Conservation (phyloP, 768 basidiomycete genomes). For the Rhodosporidiobolus sp. region DNA sequence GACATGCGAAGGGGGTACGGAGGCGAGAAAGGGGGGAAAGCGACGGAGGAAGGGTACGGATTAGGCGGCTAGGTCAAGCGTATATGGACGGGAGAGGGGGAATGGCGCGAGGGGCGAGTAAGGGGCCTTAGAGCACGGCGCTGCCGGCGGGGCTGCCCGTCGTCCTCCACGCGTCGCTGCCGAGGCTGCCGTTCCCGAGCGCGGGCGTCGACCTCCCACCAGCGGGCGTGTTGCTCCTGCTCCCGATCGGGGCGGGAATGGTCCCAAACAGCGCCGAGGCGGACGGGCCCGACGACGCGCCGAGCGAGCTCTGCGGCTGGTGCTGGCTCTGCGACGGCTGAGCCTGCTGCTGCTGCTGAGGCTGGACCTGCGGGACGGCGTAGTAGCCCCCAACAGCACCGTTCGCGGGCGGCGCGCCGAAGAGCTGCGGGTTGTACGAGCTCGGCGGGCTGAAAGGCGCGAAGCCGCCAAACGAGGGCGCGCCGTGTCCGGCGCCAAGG, state of each 20-base stretch:
- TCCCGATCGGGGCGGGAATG: conserved; percentile 26
- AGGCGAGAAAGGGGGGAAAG: background rate
- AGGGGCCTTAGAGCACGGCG: background rate
- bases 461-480: conserved; percentile 27
- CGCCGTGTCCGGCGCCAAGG: background rate
- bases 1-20: background rate
- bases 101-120: background rate
- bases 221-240: conserved; percentile 14
- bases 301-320: background rate
- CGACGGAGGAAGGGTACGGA: too few species aligned
- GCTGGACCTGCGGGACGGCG: background rate
- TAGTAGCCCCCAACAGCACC: background rate
- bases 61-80: background rate
- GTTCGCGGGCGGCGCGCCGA: conserved; percentile 18
- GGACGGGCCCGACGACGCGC: background rate
- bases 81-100: background rate
- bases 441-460: conserved; percentile 33
- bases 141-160: background rate
- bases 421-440: conserved; percentile 30
- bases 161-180: conserved; percentile 30
- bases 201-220: conserved; percentile 7
- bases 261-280: conserved; percentile 17
- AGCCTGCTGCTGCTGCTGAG: conserved; percentile 3
- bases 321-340: background rate
- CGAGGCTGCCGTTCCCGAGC: conserved; percentile 27